Conservation (phyloP, 257 asterid genomes). For the Solanum pinnatisectum region DNA sequence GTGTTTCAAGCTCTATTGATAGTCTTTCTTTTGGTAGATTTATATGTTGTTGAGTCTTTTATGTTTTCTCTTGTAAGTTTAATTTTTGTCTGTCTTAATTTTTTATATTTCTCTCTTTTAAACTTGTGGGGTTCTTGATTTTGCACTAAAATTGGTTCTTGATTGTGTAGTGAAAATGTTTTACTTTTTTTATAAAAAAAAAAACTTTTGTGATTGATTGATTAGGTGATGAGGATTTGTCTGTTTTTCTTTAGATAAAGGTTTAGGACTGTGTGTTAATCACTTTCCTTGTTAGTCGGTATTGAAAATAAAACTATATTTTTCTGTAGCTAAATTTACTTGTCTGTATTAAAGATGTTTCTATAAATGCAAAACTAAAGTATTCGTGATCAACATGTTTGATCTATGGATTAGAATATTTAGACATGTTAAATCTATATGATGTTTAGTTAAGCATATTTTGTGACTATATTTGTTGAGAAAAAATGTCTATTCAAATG, state of each 20-base stretch:
- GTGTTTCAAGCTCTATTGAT: conserved; percentile 23
- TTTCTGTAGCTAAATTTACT: background rate
- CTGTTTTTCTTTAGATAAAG: background rate
- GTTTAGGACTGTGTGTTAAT: background rate
- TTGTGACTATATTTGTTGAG: background rate
- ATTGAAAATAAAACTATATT: background rate
- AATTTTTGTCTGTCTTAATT: background rate
- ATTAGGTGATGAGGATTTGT: background rate
- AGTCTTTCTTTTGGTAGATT: conserved; percentile 27
- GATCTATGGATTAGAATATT: background rate
- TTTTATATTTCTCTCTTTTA: background rate
- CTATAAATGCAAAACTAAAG: background rate
- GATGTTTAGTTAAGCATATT: background rate
- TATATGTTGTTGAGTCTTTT: conserved; percentile 24
- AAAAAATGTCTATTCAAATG: background rate
- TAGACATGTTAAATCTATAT: background rate
- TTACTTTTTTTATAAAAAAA: background rate
- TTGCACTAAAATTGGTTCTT: background rate
- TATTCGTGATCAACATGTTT: background rate
- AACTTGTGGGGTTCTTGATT: background rate
- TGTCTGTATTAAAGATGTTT: no score
- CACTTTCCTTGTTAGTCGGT: background rate
- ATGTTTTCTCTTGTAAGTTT: background rate
- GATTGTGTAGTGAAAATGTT: background rate
- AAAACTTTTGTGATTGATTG: background rate